Percentiles rank a stretch among this genome's conserved stretches.
These are phyloP conservation scores for Casaregolazyma suthepensis DNA, from an alignment of 1,139 yeast genomes.

Conservation along the genomic window DNA sequence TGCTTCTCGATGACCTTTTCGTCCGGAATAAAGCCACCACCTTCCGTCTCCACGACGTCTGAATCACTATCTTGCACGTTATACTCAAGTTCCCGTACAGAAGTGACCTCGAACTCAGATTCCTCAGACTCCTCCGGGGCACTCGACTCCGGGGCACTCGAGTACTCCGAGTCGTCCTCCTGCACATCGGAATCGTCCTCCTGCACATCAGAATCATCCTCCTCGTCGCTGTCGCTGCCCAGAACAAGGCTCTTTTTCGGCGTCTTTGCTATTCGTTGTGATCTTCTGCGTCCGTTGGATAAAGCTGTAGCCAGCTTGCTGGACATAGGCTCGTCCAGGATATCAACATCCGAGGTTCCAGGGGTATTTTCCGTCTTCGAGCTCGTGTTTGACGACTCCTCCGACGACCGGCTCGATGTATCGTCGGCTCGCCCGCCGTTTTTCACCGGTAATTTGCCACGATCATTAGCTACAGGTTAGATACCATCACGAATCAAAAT, in stretches of 20 bases:
- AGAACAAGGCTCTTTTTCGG: conserved; percentile 2
- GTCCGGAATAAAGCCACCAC: conserved; percentile 5
- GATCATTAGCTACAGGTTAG: background rate
- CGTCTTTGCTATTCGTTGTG: conserved; percentile 2
- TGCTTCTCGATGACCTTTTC: conserved; percentile 6
- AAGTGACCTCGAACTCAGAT: background rate
- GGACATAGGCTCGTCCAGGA: conserved; percentile 13
- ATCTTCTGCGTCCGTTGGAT: conserved; percentile 1
- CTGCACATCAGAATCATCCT: conserved; percentile 11
- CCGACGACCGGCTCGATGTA: background rate
- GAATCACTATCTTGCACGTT: background rate
- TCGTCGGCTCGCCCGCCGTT: background rate
- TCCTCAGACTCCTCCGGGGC: conserved; percentile 9
- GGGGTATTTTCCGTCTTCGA: conserved; percentile 9
- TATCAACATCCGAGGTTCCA: conserved; percentile 10
- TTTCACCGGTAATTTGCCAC: background rate
- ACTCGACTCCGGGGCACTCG: background rate
- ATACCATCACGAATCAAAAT: background rate
- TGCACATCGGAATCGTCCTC: conserved; percentile 11
- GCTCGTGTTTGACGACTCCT: background rate
- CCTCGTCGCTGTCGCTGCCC: conserved; percentile 3
- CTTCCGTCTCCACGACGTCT: conserved; percentile 2
- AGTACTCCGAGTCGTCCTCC: conserved; percentile 11
- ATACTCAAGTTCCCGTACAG: conserved; percentile 1
- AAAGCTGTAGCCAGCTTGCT: conserved; percentile 12